Evolutionary conservation across 2,329 filamentous ascomycete species (phyloP).

Genomic region (Beauveria medogensis): DNA sequence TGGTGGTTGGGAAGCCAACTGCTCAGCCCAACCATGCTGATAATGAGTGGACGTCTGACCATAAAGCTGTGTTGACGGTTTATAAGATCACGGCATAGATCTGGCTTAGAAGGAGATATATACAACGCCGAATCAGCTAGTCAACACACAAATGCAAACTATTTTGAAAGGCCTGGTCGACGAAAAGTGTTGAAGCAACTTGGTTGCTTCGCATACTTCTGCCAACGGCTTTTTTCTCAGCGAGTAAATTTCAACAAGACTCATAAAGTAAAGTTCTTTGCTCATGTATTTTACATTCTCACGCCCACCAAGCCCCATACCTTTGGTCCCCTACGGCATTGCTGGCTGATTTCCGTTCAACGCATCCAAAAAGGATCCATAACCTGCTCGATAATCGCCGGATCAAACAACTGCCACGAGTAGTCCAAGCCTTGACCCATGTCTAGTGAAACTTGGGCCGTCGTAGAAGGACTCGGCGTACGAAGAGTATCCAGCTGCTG

Average conservation of each 20-base stretch:
- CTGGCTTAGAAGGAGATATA: no score
- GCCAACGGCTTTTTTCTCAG: no score
- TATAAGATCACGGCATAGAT: conserved; percentile 14
- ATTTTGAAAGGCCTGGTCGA: no score
- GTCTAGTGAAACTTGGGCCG: conserved; percentile 12
- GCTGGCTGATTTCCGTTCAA: neutral
- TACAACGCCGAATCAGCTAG: no score
- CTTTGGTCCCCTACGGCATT: neutral
- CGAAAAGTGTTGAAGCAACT: no score
- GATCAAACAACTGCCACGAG: conserved; percentile 17
- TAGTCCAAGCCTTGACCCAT: conserved; percentile 13
- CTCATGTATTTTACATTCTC: neutral
- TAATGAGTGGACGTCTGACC: conserved; percentile 36
- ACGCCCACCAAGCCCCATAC: neutral
- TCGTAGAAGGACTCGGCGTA: conserved; percentile 15
- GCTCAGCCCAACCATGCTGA: conserved; percentile 25
- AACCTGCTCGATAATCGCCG: conserved; percentile 12
- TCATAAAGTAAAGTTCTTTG: neutral
- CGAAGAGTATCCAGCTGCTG: conserved; percentile 19
- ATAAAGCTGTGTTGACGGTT: conserved; percentile 25
- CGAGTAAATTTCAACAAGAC: no score
- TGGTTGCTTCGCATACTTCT: no score
- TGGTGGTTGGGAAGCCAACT: conserved; percentile 27
- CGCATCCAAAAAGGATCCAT: conserved; percentile 12
- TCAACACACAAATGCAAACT: no score